phyloP scores from a whole-genome alignment of 495 filamentous ascomycete species.

The Gamarada debralockiae region DNA sequence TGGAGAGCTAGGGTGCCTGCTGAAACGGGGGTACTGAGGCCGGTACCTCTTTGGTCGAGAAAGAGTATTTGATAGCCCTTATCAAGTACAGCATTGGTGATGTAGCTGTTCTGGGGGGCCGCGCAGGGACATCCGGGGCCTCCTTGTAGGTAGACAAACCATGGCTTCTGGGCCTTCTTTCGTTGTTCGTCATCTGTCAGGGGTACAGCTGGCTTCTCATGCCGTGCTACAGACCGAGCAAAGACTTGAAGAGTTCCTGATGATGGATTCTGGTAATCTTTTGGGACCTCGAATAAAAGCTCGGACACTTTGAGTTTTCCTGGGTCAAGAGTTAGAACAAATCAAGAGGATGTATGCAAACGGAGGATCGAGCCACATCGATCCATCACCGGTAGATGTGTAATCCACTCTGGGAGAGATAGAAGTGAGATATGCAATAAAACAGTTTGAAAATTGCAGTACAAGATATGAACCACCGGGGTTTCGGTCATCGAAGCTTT shows the following conservation, averaged over 20 bases:
- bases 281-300: constrained; percentile 80
- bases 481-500: too few relatives aligned
- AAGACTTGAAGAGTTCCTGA: constrained; percentile 67
- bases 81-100: constrained; percentile 65
- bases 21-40: constrained; percentile 74
- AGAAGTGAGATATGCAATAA: too few relatives aligned
- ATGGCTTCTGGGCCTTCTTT: constrained; percentile 45
- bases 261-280: constrained; percentile 63
- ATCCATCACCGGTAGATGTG: too few relatives aligned
- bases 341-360: background rate
- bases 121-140: constrained; percentile 76
- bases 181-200: constrained; percentile 26
- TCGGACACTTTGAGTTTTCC: constrained; percentile 75
- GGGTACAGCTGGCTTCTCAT: constrained; percentile 55
- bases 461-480: too few relatives aligned
- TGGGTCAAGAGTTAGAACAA: constrained; percentile 25
- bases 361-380: too few relatives aligned
- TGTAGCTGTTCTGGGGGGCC: constrained; percentile 65
- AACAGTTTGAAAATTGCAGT: too few relatives aligned
- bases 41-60: constrained; percentile 87
- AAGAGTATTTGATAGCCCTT: constrained; percentile 83
- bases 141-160: constrained; percentile 63
- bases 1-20: constrained; percentile 61
- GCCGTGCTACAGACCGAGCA: constrained; percentile 63
- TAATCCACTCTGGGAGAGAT: too few relatives aligned